These are phyloP conservation scores for Laetiporus sulphureus DNA, from an alignment of 1,284 basidiomycete genomes.

Conservation along the genomic window DNA sequence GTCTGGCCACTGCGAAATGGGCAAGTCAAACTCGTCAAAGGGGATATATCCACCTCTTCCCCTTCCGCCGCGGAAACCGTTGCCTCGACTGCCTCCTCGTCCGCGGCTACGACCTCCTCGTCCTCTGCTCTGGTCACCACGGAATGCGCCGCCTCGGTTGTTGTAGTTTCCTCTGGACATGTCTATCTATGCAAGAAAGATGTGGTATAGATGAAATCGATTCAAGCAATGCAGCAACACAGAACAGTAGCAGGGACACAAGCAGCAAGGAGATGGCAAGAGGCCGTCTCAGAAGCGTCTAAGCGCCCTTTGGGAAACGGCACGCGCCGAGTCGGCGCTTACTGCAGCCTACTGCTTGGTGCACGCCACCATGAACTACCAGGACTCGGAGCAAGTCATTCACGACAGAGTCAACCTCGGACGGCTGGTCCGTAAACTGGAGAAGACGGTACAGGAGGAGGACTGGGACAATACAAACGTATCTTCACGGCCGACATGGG, in stretches of 20 bases:
- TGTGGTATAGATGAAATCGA: too few relatives aligned
- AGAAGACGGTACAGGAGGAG: slow-evolving; percentile 43
- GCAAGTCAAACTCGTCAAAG: slow-evolving; percentile 23
- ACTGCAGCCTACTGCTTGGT: not conserved
- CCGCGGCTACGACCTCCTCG: slow-evolving; percentile 1
- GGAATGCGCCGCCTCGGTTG: not conserved
- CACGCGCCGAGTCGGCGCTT: too few relatives aligned
- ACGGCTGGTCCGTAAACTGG: slow-evolving; percentile 54
- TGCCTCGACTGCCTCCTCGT: slow-evolving; percentile 12
- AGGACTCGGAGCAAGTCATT: slow-evolving; percentile 29
- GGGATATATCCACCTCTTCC: slow-evolving; percentile 15
- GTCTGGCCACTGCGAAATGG: slow-evolving; percentile 24
- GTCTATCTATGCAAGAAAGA: too few relatives aligned
- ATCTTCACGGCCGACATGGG: slow-evolving; percentile 36
- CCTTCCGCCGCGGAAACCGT: too few relatives aligned
- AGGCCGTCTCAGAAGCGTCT: too few relatives aligned
- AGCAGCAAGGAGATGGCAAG: too few relatives aligned
- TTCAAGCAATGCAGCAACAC: too few relatives aligned
- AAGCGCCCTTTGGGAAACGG: too few relatives aligned
- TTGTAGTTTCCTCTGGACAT: slow-evolving; percentile 6
- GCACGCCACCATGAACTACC: not conserved
- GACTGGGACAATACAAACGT: slow-evolving; percentile 37
- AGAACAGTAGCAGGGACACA: too few relatives aligned
- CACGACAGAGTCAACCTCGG: slow-evolving; percentile 68
- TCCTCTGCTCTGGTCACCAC: not conserved